Base-by-base conservation (phyloP, 805 yeast species). In the Priceomyces medius region DNA sequence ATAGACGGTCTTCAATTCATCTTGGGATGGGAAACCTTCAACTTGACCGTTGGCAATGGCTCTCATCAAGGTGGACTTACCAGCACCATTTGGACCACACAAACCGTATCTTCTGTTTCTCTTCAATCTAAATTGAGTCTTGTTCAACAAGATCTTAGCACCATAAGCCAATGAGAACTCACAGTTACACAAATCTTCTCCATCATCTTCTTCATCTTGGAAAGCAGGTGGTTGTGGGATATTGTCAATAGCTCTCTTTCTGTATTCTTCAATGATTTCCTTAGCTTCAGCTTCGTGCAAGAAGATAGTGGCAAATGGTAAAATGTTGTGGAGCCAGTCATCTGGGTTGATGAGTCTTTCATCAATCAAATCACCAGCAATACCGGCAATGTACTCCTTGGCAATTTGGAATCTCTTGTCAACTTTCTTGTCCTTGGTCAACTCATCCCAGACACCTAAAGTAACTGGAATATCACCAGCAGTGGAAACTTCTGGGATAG, bases 111-210 rank as follows among this genome's bases (percentile, higher is more conserved):
- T 88, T 80, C 97, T 90, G 78, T 86, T 93, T 81, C 96, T 85
- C 89, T 88, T 89, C 71, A 93, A 85, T 79, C 99, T 89, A 72
- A 93, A 83, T 80, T 91, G 97, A 59, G 99, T 93, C 78, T 93
- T 91, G 91, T 93, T 93, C 76, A 93, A 88, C 79, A 93, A 82
- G 81, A 93, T 93, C 88, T 93, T 93, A 66, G 99, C 99, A 91
- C 99, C 99, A 76, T 93, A 93, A 73, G 99, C 99, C 66, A 93
- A 82, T 48, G 99, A 93, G 90, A 93, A 93, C 84, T 93, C 99
- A 86, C 98, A 91, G 96, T 93, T 93, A 85, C 99, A 93, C 68
- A 93, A 81, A 71, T 93, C 98, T 80, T 93, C 98, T 79, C 98
- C 99, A 69, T 93, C 98, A 68, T 89, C 97, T 68, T 85, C 93